These are phyloP conservation scores for Colletotrichum echinochloae DNA, from an alignment of 2,329 filamentous ascomycete species.

Conservation along the genomic window DNA sequence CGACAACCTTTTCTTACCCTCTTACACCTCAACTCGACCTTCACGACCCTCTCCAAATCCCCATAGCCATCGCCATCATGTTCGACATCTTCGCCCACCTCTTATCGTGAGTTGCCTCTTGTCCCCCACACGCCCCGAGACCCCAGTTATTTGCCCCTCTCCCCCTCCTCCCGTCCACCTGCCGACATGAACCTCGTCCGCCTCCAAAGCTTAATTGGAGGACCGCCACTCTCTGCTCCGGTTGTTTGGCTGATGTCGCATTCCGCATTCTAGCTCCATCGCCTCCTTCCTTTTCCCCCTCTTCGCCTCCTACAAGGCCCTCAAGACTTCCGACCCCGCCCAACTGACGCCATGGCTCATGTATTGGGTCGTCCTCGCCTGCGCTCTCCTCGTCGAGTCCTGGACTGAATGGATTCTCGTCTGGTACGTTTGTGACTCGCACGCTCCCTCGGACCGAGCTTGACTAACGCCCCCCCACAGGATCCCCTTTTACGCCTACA, in stretches of 20 bases:
- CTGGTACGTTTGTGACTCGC: slow-evolving; percentile 67
- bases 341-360: slow-evolving; percentile 97
- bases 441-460: not conserved
- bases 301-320: slow-evolving; percentile 97
- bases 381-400: slow-evolving; percentile 84
- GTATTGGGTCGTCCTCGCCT: slow-evolving; percentile 96
- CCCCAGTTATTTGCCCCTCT: not conserved
- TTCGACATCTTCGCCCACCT: slow-evolving; percentile 83
- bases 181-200: not conserved
- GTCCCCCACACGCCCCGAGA: slow-evolving; percentile 14
- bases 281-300: slow-evolving; percentile 93
- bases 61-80: slow-evolving; percentile 64
- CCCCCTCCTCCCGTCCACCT: not conserved
- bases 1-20: slow-evolving; percentile 25
- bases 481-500: slow-evolving; percentile 94
- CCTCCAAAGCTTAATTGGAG: not conserved
- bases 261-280: slow-evolving; percentile 70
- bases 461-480: slow-evolving; percentile 52
- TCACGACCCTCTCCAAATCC: slow-evolving; percentile 6
- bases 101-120: slow-evolving; percentile 73
- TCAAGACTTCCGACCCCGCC: slow-evolving; percentile 90
- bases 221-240: slow-evolving; percentile 22
- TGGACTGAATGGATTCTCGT: slow-evolving; percentile 88
- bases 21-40: slow-evolving; percentile 21
- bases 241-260: slow-evolving; percentile 17